A percentile compares a stretch with the other conserved stretches of the same genome.
phyloP scores from a whole-genome alignment of 352 stramenopile species.

The Pythium aristosporum region DNA sequence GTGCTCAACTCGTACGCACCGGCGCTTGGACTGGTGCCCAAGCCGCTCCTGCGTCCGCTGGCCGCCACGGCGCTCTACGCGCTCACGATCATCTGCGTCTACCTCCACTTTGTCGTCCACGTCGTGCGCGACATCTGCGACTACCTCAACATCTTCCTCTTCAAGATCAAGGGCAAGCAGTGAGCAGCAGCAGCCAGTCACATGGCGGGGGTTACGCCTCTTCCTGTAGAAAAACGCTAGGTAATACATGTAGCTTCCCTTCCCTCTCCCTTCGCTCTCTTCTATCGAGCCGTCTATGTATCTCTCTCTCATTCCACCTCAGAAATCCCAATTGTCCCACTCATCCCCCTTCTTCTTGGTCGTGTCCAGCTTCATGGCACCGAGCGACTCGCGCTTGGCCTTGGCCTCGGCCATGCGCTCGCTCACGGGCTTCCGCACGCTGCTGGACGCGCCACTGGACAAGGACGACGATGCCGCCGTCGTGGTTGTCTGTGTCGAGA shows the following conservation, averaged over 20 bases:
- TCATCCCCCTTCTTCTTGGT: conserved; percentile 58
- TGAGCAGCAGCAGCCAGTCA: not conserved
- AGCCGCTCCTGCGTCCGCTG: conserved; percentile 60
- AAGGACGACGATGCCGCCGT: not conserved
- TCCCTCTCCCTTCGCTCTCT: not conserved
- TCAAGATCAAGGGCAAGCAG: conserved; percentile 59
- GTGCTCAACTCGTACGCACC: conserved; percentile 76
- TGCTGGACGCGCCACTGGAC: conserved; percentile 2
- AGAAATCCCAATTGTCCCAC: conserved; percentile 85
- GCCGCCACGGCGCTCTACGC: conserved; percentile 67
- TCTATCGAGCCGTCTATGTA: conserved; percentile 15
- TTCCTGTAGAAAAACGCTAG: not conserved
- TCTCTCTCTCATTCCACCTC: not conserved
- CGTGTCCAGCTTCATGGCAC: conserved; percentile 58
- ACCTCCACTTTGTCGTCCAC: conserved; percentile 78
- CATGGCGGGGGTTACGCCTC: no score
- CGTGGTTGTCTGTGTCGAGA: not conserved
- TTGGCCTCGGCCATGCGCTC: conserved; percentile 59
- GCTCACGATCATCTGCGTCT: conserved; percentile 70
- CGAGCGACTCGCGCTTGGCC: conserved; percentile 47
- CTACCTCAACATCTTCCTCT: conserved; percentile 84
- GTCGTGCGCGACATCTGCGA: conserved; percentile 86
- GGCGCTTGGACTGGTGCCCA: conserved; percentile 40
- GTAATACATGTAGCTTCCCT: not conserved
- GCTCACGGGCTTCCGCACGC: conserved; percentile 42